phyloP scores from a whole-genome alignment of 805 yeast genomes.

The Suhomyces sp. region DNA sequence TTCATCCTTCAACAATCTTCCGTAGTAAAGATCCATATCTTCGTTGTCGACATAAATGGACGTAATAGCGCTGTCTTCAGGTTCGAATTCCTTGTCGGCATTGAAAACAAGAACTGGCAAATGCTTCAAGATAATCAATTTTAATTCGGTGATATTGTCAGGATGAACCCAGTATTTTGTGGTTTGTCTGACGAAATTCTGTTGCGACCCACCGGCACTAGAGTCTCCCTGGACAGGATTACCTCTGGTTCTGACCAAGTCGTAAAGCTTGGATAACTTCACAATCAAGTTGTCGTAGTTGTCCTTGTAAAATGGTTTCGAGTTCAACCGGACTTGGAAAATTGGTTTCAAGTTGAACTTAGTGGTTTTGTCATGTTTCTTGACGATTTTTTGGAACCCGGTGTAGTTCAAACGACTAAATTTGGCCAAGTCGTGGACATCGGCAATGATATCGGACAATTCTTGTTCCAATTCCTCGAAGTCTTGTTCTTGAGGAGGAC shows the following conservation, averaged over 20 bases:
- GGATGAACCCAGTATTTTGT: constrained; percentile 99
- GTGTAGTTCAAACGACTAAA: constrained; percentile 92
- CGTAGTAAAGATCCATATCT: constrained; percentile 86
- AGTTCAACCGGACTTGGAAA: constrained; percentile 86
- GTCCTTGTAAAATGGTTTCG: constrained; percentile 95
- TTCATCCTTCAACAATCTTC: constrained; percentile 92
- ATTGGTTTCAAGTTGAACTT: constrained; percentile 73
- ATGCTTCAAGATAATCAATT: constrained; percentile 87
- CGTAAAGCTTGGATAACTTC: constrained; percentile 83
- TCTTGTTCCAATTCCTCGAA: constrained; percentile 44
- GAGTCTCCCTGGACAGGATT: constrained; percentile 94
- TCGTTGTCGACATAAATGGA: constrained; percentile 93
- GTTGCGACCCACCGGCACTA: constrained; percentile 97
- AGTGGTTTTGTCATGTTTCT: constrained; percentile 93
- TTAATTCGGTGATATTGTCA: constrained; percentile 94
- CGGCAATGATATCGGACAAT: constrained; percentile 80
- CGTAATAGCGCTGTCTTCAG: constrained; percentile 93
- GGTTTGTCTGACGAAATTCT: constrained; percentile 96
- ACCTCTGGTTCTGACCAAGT: constrained; percentile 92
- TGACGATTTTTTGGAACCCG: constrained; percentile 94
- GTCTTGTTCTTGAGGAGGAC: constrained; percentile 41
- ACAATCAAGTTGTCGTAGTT: constrained; percentile 89
- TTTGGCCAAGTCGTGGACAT: constrained; percentile 94
- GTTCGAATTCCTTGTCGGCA: constrained; percentile 91
- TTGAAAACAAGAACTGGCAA: constrained; percentile 96